Evolutionary conservation across 2,329 filamentous ascomycete genomes (phyloP).

Genomic region (Exophiala viscosa): DNA sequence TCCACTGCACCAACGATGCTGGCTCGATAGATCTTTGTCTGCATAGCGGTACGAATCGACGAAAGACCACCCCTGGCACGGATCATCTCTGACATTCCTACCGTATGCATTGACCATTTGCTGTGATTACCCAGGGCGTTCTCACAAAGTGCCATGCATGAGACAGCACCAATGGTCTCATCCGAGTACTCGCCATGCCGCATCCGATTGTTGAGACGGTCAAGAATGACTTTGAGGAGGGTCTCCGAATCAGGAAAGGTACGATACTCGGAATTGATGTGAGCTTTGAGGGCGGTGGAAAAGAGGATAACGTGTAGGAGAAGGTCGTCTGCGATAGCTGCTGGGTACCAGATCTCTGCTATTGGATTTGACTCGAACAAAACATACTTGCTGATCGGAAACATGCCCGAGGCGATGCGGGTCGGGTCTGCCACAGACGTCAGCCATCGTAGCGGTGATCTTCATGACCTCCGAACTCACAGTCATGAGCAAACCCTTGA

Average conservation of each 20-base stretch:
- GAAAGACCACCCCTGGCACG: slow-evolving; percentile 17
- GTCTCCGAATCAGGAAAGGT: slow-evolving; percentile 12
- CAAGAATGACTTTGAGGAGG: slow-evolving; percentile 21
- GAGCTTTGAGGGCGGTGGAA: slow-evolving; percentile 19
- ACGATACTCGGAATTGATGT: not conserved
- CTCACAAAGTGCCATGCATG: slow-evolving; percentile 21
- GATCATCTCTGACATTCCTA: slow-evolving; percentile 24
- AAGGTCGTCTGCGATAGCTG: slow-evolving; percentile 18
- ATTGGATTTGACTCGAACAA: slow-evolving; percentile 14
- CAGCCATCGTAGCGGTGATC: not conserved
- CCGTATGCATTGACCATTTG: slow-evolving; percentile 18
- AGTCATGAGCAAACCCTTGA: slow-evolving; percentile 14
- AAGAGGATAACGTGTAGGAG: slow-evolving; percentile 19
- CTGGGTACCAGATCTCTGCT: slow-evolving; percentile 18
- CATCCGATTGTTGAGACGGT: slow-evolving; percentile 19
- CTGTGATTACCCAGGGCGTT: slow-evolving; percentile 17
- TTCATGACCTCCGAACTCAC: slow-evolving; percentile 4
- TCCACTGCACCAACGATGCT: slow-evolving; percentile 23
- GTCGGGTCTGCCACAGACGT: slow-evolving; percentile 12
- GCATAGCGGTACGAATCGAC: slow-evolving; percentile 9
- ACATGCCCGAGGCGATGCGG: slow-evolving; percentile 14
- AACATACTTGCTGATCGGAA: slow-evolving; percentile 14
- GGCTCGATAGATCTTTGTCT: slow-evolving; percentile 21
- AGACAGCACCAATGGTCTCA: slow-evolving; percentile 22
- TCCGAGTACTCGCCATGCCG: slow-evolving; percentile 15